Evolutionary conservation across 2,329 filamentous ascomycete genomes (phyloP).

Genomic region (Clarireedia monteithiana): DNA sequence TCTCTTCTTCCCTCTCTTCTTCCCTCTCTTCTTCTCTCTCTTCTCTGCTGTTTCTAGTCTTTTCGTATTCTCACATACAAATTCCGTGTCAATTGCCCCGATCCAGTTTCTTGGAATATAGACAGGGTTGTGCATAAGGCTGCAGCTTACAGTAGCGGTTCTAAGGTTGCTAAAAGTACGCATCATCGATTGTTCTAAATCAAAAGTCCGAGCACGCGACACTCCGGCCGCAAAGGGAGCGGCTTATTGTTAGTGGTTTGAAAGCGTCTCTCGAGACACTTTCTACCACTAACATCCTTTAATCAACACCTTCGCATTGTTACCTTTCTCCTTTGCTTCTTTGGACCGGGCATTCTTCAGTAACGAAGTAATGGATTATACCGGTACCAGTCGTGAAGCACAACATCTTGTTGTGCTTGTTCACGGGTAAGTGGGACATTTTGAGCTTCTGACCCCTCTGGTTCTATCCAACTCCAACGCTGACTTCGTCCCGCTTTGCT

Average conservation of each 20-base stretch:
- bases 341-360: constrained; percentile 31
- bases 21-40: not conserved
- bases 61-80: not conserved
- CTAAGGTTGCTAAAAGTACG: not conserved
- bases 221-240: not conserved
- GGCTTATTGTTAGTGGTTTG: constrained; percentile 22
- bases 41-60: not conserved
- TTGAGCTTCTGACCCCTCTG: not conserved
- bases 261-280: constrained; percentile 33
- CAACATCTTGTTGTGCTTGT: constrained; percentile 72
- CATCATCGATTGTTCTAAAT: not conserved
- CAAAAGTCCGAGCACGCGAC: constrained; percentile 2
- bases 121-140: not conserved
- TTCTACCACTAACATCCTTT: constrained; percentile 28
- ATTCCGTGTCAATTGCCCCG: not conserved
- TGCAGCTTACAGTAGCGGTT: not conserved
- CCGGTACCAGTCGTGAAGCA: constrained; percentile 45
- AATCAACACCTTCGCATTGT: constrained; percentile 22
- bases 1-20: not conserved
- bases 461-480: not conserved
- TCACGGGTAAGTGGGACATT: constrained; percentile 44
- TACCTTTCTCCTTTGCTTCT: constrained; percentile 30
- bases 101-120: too few species aligned
- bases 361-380: constrained; percentile 37
- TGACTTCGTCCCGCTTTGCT: not conserved